Conservation (phyloP, 257 asterid species). For the Cynanchum wilfordii region DNA sequence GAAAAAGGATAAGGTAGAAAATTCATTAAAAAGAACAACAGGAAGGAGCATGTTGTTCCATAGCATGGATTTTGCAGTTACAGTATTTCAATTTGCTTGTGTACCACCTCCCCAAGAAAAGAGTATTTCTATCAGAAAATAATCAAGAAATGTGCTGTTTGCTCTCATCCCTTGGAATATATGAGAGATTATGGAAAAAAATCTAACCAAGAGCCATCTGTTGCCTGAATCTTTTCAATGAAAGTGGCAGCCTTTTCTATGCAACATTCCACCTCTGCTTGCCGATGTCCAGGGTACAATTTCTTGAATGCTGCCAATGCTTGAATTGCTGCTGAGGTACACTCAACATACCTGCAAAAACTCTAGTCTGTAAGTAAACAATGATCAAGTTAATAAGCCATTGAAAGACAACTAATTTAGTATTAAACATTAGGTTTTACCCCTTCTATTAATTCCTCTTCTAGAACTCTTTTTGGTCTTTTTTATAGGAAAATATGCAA, state of each 20-base stretch:
- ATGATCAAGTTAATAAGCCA: not conserved
- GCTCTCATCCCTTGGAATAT: conserved; percentile 6
- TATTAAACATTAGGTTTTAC: not conserved
- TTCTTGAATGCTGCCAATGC: conserved; percentile 64
- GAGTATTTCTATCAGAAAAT: conserved; percentile 14
- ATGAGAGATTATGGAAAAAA: conserved; percentile 7
- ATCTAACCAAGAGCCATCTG: conserved; percentile 95
- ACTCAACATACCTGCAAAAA: conserved; percentile 77
- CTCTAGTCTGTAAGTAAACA: not conserved
- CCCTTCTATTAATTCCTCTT: not conserved
- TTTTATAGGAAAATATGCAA: not conserved
- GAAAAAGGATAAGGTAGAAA: conserved; percentile 1
- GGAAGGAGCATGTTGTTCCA: not conserved
- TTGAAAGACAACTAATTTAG: not conserved
- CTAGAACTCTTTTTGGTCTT: not conserved
- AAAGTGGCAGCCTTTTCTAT: conserved; percentile 62
- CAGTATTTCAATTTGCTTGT: not conserved
- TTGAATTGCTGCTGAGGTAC: conserved; percentile 97
- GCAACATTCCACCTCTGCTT: conserved; percentile 59
- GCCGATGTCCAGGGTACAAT: conserved; percentile 82
- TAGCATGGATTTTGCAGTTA: not conserved
- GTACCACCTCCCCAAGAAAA: conserved; percentile 3
- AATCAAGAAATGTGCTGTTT: not conserved
- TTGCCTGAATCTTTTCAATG: conserved; percentile 67
- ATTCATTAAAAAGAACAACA: not conserved